phyloP scores from a whole-genome alignment of 73 alveolate species.

The Breviolum minutum region DNA sequence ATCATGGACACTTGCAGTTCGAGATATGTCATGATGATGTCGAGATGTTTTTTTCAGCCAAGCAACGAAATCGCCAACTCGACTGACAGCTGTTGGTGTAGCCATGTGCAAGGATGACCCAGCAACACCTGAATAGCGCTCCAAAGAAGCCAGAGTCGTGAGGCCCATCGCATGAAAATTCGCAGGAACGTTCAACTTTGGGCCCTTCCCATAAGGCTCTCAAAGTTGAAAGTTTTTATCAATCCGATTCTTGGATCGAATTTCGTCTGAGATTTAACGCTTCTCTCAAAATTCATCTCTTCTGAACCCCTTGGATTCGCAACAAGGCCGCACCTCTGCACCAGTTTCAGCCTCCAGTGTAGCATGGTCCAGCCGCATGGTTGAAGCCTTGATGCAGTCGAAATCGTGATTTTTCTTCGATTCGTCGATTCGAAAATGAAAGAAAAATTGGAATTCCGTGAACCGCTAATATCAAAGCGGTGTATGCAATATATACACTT shows the following conservation, averaged over 20 bases:
- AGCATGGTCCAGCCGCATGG: slow-evolving; percentile 31
- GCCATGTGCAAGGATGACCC: slow-evolving; percentile 16
- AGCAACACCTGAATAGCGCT: background rate
- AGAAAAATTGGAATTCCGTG: too few relatives aligned
- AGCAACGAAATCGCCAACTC: slow-evolving; percentile 42
- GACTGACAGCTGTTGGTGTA: slow-evolving; percentile 38
- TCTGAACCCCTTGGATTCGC: too few relatives aligned
- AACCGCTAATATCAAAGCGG: too few relatives aligned
- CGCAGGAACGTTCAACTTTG: background rate
- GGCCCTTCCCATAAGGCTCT: background rate
- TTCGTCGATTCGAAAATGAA: too few relatives aligned
- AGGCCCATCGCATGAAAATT: too few relatives aligned
- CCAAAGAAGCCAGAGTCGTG: too few relatives aligned
- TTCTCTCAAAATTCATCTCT: too few relatives aligned
- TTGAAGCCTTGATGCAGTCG: background rate
- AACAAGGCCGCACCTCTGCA: slow-evolving; percentile 11
- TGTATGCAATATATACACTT: too few relatives aligned
- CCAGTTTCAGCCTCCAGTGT: slow-evolving; percentile 36
- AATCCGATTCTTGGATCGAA: background rate
- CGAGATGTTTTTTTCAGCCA: too few relatives aligned
- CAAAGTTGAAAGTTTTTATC: background rate
- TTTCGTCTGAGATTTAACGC: too few relatives aligned
- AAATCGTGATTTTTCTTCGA: too few relatives aligned
- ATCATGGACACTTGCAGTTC: background rate
- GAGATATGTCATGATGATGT: background rate